These are phyloP conservation scores for Rhodotorula sp. DNA, from an alignment of 1,284 basidiomycete genomes.

Conservation along the genomic window DNA sequence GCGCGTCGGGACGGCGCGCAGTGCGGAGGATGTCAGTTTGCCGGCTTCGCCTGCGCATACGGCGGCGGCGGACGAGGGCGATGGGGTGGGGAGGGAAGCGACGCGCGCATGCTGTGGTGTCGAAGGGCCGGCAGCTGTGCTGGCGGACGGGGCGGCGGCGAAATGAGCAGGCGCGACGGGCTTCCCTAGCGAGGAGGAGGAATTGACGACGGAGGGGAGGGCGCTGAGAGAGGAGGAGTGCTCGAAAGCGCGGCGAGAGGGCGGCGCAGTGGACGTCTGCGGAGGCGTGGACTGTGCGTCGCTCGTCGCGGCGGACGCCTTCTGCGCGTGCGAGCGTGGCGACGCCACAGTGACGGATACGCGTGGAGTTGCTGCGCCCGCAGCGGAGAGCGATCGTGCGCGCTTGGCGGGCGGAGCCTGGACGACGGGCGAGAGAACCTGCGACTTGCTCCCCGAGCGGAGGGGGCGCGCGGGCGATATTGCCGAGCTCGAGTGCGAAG, in stretches of 20 bases:
- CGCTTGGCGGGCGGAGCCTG: not conserved
- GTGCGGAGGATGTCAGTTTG: not conserved
- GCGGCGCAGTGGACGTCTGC: too few relatives aligned
- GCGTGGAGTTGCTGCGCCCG: not conserved
- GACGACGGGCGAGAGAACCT: not conserved
- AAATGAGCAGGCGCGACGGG: too few relatives aligned
- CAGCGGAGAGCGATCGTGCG: not conserved
- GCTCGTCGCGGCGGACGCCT: not conserved
- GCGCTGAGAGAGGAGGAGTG: not conserved
- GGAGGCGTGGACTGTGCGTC: not conserved
- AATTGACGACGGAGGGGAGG: too few relatives aligned
- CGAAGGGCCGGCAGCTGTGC: not conserved
- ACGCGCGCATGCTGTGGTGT: not conserved
- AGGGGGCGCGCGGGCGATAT: not conserved
- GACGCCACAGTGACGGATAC: not conserved
- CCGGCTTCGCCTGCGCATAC: not conserved
- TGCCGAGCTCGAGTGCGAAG: not conserved
- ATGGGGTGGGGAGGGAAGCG: not conserved
- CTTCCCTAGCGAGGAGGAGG: too few relatives aligned
- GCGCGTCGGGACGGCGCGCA: not conserved
- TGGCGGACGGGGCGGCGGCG: too few relatives aligned
- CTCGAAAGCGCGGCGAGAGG: not conserved
- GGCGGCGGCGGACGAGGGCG: not conserved
- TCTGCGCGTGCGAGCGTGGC: not conserved
- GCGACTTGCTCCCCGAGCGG: too few relatives aligned